Percentiles rank a stretch among this genome's conserved stretches.
phyloP scores from a whole-genome alignment of 345 rosid species.

The Zanthoxylum bungeanum region DNA sequence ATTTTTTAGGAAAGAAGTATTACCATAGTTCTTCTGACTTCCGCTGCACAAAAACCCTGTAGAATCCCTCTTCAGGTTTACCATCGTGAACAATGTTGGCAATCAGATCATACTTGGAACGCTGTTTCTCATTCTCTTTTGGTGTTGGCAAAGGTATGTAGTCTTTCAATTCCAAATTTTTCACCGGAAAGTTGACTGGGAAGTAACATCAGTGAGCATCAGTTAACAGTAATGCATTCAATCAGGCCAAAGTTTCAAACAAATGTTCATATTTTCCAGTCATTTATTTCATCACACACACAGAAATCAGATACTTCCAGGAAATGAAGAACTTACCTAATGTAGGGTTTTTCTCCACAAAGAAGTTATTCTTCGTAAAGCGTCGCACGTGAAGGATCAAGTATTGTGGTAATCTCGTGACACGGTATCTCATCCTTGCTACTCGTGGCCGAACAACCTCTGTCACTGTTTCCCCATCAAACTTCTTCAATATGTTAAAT shows the following conservation, averaged over 20 bases:
- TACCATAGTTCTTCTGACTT: slow-evolving; percentile 96
- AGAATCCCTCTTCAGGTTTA: slow-evolving; percentile 88
- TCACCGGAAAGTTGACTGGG: slow-evolving; percentile 96
- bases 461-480: slow-evolving; percentile 87
- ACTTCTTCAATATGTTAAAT: slow-evolving; percentile 85
- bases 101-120: slow-evolving; percentile 85
- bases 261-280: neutral
- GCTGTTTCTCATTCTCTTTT: slow-evolving; percentile 51
- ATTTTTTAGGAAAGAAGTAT: neutral
- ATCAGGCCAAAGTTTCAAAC: neutral
- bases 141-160: slow-evolving; percentile 83
- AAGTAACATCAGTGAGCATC: slow-evolving; percentile 10
- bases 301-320: neutral
- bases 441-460: slow-evolving; percentile 84
- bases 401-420: slow-evolving; percentile 75
- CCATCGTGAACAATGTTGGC: slow-evolving; percentile 98
- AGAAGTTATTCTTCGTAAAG: slow-evolving; percentile 87
- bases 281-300: neutral
- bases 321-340: slow-evolving; percentile 47
- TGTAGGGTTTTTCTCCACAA: slow-evolving; percentile 94
- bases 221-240: neutral
- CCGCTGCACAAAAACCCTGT: slow-evolving; percentile 95
- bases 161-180: slow-evolving; percentile 86
- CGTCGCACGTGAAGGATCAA: slow-evolving; percentile 92
- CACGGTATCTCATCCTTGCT: slow-evolving; percentile 83